Conservation (phyloP, 768 basidiomycete genomes). For the Mycena rosella region DNA sequence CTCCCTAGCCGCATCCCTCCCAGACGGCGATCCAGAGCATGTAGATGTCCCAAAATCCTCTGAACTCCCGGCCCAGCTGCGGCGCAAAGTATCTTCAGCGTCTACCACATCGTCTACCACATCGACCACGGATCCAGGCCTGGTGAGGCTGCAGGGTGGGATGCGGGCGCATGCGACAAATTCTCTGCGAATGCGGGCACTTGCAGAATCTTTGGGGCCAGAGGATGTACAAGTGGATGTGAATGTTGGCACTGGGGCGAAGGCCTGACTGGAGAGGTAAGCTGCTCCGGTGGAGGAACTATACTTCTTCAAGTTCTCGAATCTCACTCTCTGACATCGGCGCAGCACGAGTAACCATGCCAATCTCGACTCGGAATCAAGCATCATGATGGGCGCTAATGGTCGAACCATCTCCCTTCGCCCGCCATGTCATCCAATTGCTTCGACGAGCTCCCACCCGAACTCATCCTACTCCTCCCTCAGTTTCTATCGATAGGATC, state of each 20-base stretch:
- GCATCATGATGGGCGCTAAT: too few relatives aligned
- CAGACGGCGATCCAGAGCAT: not conserved
- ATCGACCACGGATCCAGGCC: not conserved
- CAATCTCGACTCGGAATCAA: too few relatives aligned
- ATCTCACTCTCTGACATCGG: too few relatives aligned
- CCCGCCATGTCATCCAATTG: not conserved
- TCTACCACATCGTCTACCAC: too few relatives aligned
- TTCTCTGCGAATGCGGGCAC: not conserved
- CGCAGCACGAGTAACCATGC: too few relatives aligned
- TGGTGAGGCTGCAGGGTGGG: not conserved
- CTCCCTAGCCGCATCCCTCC: not conserved
- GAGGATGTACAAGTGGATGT: not conserved
- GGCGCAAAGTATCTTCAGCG: not conserved
- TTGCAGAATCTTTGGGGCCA: not conserved
- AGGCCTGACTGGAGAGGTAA: too few relatives aligned
- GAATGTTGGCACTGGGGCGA: too few relatives aligned
- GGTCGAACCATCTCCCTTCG: too few relatives aligned
- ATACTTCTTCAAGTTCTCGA: too few relatives aligned
- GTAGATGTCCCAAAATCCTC: not conserved
- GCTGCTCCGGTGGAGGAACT: too few relatives aligned
- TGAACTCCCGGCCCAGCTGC: not conserved
- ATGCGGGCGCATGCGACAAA: not conserved
- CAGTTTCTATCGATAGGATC: not conserved
- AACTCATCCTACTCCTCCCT: constrained; percentile 1
- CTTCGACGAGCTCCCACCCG: constrained; percentile 20